Conservation (phyloP, 306 rosid genomes). For the Glycyrrhiza uralensis region DNA sequence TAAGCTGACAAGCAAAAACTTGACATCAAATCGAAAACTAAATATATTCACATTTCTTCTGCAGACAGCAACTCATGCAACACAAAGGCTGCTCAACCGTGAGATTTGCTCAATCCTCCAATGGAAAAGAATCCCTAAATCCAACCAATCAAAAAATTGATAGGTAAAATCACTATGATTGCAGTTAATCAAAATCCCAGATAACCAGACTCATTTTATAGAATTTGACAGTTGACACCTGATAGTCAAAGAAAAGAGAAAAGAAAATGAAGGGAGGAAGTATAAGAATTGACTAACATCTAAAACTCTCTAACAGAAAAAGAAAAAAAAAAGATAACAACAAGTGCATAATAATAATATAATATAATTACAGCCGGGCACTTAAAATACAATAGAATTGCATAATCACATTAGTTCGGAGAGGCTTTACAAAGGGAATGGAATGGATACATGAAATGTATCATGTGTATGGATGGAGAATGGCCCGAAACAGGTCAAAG, state of each 20-base stretch:
- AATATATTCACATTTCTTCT: background rate
- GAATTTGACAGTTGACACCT: background rate
- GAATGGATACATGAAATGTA: background rate
- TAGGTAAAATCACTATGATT: background rate
- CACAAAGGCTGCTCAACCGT: background rate
- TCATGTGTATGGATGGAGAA: background rate
- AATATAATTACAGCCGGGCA: conserved; percentile 21
- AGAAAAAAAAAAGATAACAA: background rate
- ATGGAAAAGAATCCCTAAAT: background rate
- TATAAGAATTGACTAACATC: conserved; percentile 7
- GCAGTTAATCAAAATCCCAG: background rate
- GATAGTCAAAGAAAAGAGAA: background rate
- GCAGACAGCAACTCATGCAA: background rate
- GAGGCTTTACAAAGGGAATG: conserved; percentile 27
- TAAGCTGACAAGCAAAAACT: background rate
- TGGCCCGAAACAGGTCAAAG: background rate
- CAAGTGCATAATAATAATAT: too few species aligned
- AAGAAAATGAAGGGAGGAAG: background rate
- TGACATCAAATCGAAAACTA: background rate
- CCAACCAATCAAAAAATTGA: background rate
- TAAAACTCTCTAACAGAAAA: background rate
- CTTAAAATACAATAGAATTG: background rate
- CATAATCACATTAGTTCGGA: conserved; percentile 12
- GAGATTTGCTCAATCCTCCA: background rate
- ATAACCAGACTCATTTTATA: background rate